Base-by-base conservation (phyloP, 208 protist genomes). In the Acanthamoeba healyi region DNA sequence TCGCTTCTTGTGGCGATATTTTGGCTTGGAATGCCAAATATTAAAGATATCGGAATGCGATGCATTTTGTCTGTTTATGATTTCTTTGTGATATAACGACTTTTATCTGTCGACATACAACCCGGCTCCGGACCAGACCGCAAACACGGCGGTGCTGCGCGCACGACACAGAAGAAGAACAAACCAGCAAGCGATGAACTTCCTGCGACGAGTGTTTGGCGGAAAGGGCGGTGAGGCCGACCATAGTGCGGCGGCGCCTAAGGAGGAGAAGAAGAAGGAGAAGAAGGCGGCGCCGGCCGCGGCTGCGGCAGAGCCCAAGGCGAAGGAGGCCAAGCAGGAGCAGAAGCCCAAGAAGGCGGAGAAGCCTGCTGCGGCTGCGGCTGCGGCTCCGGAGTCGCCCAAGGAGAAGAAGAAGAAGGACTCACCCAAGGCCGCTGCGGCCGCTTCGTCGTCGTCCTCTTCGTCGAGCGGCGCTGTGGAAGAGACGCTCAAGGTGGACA, bases 371-470 rank as follows among this genome's bases (percentile, higher is more conserved):
- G 9, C 49, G 34, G 70, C 67, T 29, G 22, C 63, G 32, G 54
- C 3, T 19, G 26, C 63, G 81, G 32, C 40, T 4, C 6, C 34
- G 44, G 56, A 87, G 72, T 10, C 10, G 9, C 40, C 40, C 5
- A 34, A 87, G 49, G 58, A 87, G 44, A 22, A n/a, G 14, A n/a
- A 87, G 26, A 58, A 51, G 22, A 87, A 87, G 49, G 36, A 42
- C 7, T 9, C 14, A 38, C 26, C 46, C 32, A 70, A 90, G n/a
- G 49, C 54, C 2, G 49, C 54, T 70, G 6, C 54, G 6, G n/a
- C 82, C 42, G 1, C 82, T 14, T 36, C 82, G 4, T 67, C 82
- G 14, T 90, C 82, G 4, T 89, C 81, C 15, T 89, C 81, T n/a
- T n/a, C n/a, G 12, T 82, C 72, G 34, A 10, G 36, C 36, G 70